Evolutionary conservation across 2,329 filamentous ascomycete species (phyloP).

Genomic region (Fusarium falciforme): DNA sequence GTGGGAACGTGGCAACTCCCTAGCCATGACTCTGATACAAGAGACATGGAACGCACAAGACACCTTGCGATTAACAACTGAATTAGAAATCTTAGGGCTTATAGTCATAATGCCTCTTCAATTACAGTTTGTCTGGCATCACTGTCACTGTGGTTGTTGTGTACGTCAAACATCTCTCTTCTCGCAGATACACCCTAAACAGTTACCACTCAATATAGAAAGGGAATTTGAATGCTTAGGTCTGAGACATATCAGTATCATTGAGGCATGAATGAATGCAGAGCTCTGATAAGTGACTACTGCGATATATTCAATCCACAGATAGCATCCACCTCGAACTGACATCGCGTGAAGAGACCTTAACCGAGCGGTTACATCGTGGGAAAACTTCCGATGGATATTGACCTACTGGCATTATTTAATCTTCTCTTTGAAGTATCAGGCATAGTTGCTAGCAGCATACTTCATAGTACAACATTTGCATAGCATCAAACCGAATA

Average conservation of each 20-base stretch:
- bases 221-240: neutral
- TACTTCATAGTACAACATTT: neutral
- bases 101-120: neutral
- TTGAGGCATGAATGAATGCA: neutral
- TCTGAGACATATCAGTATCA: neutral
- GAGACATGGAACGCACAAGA: neutral
- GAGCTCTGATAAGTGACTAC: neutral
- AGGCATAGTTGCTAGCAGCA: neutral
- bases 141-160: neutral
- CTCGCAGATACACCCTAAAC: neutral
- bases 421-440: neutral
- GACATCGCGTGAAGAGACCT: neutral
- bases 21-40: neutral
- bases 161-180: too few species aligned
- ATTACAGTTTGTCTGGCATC: neutral
- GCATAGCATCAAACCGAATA: neutral
- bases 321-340: neutral
- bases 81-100: neutral
- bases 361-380: neutral
- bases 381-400: neutral
- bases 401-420: neutral
- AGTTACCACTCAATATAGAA: neutral
- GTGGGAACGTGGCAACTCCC: neutral
- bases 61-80: neutral
- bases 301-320: neutral